Evolutionary conservation across 225 moss, liverwort and hornwort species (phyloP).

Genomic region (Physcomitrium patens): DNA sequence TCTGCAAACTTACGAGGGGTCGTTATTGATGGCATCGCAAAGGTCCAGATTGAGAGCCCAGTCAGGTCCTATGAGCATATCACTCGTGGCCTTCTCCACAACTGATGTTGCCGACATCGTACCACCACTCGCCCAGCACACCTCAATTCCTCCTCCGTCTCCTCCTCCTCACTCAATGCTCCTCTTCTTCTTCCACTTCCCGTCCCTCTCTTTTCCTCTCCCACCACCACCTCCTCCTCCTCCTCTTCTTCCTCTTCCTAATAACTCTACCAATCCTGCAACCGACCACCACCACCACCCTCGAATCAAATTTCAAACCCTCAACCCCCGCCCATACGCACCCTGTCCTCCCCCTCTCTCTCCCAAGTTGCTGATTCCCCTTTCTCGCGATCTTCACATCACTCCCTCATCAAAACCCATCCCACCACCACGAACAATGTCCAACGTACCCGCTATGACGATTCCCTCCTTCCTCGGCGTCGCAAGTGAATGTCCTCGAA

Average conservation of each 20-base stretch:
- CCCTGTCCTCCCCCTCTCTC: too few species aligned
- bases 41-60: constrained; percentile 32
- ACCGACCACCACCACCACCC: too few species aligned
- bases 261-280: too few species aligned
- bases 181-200: neutral
- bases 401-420: too few species aligned
- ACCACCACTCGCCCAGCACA: constrained; percentile 18
- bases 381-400: too few species aligned
- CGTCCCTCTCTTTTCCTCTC: neutral
- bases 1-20: constrained; percentile 24
- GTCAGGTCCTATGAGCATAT: constrained; percentile 42
- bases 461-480: too few species aligned
- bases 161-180: neutral
- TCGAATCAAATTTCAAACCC: neutral
- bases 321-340: neutral
- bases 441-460: too few species aligned
- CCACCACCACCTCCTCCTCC: neutral
- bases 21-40: constrained; percentile 31
- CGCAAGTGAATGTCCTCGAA: too few species aligned
- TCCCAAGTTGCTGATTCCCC: too few species aligned
- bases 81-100: constrained; percentile 66
- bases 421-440: too few species aligned
- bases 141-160: constrained; percentile 1
- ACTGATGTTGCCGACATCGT: constrained; percentile 54
- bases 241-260: too few species aligned